Percentiles rank a stretch among this genome's conserved stretches.
These are phyloP conservation scores for Adansonia gregorii DNA, from an alignment of 441 rosid species.

Conservation along the genomic window DNA sequence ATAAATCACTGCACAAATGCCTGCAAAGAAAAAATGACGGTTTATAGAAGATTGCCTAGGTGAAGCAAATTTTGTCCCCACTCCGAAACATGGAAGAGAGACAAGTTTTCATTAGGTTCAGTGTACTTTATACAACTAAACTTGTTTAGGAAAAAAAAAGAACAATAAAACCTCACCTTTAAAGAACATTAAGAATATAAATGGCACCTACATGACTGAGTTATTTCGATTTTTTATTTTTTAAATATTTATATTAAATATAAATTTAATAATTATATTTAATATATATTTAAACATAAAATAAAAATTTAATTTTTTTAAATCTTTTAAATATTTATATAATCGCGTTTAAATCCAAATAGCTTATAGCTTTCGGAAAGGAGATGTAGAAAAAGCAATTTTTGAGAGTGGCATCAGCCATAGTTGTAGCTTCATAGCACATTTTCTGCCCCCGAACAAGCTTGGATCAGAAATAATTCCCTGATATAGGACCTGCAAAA, in stretches of 20 bases:
- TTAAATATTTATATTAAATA: too few species aligned
- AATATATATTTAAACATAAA: too few species aligned
- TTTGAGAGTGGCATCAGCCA: conserved; percentile 64
- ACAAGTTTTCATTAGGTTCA: not conserved
- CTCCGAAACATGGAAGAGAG: not conserved
- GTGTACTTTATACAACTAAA: conserved; percentile 10
- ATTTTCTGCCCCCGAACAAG: conserved; percentile 65
- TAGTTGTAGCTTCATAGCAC: conserved; percentile 64
- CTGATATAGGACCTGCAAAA: conserved; percentile 54
- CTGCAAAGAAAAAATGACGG: not conserved
- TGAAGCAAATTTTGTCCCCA: not conserved
- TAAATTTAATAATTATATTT: too few species aligned
- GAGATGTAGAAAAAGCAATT: conserved; percentile 34
- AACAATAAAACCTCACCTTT: conserved; percentile 12
- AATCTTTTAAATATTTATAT: too few species aligned
- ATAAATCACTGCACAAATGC: not conserved
- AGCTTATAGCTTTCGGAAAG: too few species aligned
- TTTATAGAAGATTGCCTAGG: not conserved
- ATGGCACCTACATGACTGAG: conserved; percentile 19
- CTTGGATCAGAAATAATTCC: conserved; percentile 64
- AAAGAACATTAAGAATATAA: conserved; percentile 20
- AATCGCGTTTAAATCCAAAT: too few species aligned
- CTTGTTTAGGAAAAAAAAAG: not conserved
- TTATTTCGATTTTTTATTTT: too few species aligned
- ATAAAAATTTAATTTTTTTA: too few species aligned